Evolutionary conservation across 1,139 yeast species (phyloP).

Genomic region (Yamadazyma sp.): DNA sequence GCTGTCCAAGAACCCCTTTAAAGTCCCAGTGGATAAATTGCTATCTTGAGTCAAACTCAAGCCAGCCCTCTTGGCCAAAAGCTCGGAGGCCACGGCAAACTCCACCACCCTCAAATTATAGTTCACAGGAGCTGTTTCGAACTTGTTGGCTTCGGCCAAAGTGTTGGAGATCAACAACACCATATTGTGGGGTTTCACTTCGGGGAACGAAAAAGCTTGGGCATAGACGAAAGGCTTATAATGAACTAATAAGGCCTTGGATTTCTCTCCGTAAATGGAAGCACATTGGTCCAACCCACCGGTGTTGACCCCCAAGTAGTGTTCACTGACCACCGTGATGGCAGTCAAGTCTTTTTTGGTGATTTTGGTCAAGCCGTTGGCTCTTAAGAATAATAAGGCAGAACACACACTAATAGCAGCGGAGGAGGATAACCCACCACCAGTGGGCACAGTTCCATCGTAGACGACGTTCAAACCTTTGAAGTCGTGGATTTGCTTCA

Average conservation of each 20-base stretch:
- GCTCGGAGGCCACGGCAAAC: slow-evolving; percentile 61
- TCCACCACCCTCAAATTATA: slow-evolving; percentile 74
- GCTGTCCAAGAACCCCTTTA: slow-evolving; percentile 63
- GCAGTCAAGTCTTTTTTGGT: slow-evolving; percentile 55
- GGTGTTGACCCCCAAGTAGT: slow-evolving; percentile 70
- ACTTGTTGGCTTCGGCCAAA: slow-evolving; percentile 61
- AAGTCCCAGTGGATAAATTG: slow-evolving; percentile 59
- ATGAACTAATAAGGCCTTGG: slow-evolving; percentile 60
- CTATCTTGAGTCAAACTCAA: slow-evolving; percentile 51
- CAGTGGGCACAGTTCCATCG: slow-evolving; percentile 71
- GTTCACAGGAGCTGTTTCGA: slow-evolving; percentile 68
- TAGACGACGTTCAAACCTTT: slow-evolving; percentile 55
- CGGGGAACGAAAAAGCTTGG: slow-evolving; percentile 57
- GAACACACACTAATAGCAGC: slow-evolving; percentile 74
- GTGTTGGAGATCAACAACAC: slow-evolving; percentile 66
- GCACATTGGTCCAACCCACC: slow-evolving; percentile 86
- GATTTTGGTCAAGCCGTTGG: slow-evolving; percentile 47
- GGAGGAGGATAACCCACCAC: slow-evolving; percentile 70
- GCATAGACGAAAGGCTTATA: slow-evolving; percentile 62
- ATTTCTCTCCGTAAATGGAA: slow-evolving; percentile 62
- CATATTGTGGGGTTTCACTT: slow-evolving; percentile 40
- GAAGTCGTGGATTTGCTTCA: slow-evolving; percentile 24
- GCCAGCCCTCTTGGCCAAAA: slow-evolving; percentile 50
- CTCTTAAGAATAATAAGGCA: slow-evolving; percentile 57
- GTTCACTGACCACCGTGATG: slow-evolving; percentile 69